Base-by-base conservation (phyloP, 306 rosid genomes). In the Ochetophila trinervis region DNA sequence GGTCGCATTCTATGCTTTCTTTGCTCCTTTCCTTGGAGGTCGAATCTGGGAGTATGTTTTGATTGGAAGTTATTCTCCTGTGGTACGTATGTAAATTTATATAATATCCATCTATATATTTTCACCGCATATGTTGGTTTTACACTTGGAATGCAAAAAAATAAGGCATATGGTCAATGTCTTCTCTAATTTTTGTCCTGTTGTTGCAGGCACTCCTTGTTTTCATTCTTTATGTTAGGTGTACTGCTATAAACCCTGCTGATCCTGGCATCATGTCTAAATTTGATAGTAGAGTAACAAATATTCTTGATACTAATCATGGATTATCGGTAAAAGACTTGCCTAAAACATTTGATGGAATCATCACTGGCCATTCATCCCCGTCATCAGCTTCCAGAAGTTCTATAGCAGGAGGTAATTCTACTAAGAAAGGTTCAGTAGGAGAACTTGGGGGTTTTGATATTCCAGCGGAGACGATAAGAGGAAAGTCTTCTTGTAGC, bases 171-270 rank as follows among this genome's bases (percentile, higher is more conserved):
- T n/a, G 6, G 17, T 50, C 11, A 8, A 16, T 19, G 3, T 50
- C 17, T 50, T 59, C 70, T 24, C 18, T 67, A 32, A 48, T 61
- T 66, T 51, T 82, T 73, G 62, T 69, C 48, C 37, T 81, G 68
- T 75, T 45, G 80, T 71, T 80, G 78, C 95, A 92, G 98, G 98
- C 91, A 72, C 88, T 92, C 66, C 74, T 76, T 56, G 96, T 92
- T 69, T 92, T 92, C 82, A 84, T 89, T 82, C 95, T 92, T 79
- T 92, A 92, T 60, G 77, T 86, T 60, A 87, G 98, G 74, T 92
- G 95, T 70, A 92, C 98, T 27, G 98, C 98, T 65, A 92, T 92
- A 65, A 92, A 92, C 79, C 98, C 98, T 36, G 96, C 98, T 8
- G 98, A 92, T 82, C 96, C 98, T 5, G 95, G 98, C 74, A 92